phyloP scores from a whole-genome alignment of 192 early-diverging fungal species.

The Rhizoclosmatium sp. region DNA sequence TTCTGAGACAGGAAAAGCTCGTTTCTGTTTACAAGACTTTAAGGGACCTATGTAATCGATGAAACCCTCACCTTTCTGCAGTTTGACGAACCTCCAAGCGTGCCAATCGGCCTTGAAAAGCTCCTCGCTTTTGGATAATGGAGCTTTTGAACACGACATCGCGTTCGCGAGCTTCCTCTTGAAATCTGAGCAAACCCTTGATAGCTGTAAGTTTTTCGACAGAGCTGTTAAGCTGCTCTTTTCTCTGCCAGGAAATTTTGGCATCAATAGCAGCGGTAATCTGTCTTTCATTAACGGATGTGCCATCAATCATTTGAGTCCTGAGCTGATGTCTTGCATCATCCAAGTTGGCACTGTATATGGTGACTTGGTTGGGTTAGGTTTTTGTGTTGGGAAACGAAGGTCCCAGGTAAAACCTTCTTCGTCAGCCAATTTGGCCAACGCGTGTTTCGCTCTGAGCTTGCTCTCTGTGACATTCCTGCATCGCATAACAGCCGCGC shows the following conservation, averaged over 20 bases:
- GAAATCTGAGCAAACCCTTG: constrained; percentile 28
- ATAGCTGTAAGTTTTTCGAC: constrained; percentile 32
- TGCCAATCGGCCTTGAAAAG: constrained; percentile 34
- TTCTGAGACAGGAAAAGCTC: constrained; percentile 34
- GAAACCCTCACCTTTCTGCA: constrained; percentile 26
- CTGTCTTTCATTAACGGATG: constrained; percentile 11
- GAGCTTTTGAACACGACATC: constrained; percentile 27
- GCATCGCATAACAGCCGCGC: constrained; percentile 25
- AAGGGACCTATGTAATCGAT: background rate
- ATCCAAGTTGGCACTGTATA: constrained; percentile 35
- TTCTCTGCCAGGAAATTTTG: constrained; percentile 13
- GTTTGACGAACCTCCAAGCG: constrained; percentile 27
- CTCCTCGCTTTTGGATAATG: constrained; percentile 31
- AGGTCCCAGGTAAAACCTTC: constrained; percentile 9
- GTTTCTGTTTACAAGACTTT: constrained; percentile 4
- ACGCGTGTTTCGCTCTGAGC: constrained; percentile 26
- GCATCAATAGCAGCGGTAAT: constrained; percentile 20
- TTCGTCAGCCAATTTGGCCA: constrained; percentile 39
- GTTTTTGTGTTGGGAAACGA: no score
- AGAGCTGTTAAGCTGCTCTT: constrained; percentile 29
- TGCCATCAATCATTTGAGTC: constrained; percentile 26
- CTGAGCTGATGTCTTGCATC: constrained; percentile 20
- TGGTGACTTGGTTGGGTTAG: constrained; percentile 15
- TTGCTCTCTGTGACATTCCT: constrained; percentile 28
- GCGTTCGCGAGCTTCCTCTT: constrained; percentile 34